Evolutionary conservation across 1,139 yeast species (phyloP), one percentile per base, ranked within the genome.

Genomic region (Blastobotrys apis): DNA sequence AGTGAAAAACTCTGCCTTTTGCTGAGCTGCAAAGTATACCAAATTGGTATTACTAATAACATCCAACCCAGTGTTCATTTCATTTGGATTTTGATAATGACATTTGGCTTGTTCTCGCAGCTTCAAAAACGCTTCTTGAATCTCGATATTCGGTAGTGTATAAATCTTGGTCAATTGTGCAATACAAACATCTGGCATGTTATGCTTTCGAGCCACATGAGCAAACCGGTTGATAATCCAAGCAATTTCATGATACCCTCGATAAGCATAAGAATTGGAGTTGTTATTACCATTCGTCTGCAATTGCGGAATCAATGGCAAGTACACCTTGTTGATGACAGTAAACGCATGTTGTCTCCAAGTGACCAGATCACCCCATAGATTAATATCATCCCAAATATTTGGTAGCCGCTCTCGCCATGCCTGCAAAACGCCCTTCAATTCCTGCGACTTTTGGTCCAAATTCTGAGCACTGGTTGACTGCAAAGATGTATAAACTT

Each of bases 311-410:
- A 90, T 84, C 57, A 94, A 75, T 26, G 98, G 98, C 75, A 90
- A 76, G 64, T 92, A 92, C 1, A 86, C 94, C 62, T 85, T 85
- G 69, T 94, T 92, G 58, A 94, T 87, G n/a, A 90, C 96, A 54
- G 86, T 90, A 74, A 94, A 94, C 0, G 96, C 97, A 65, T 92
- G 97, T 65, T 92, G 97, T 60, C 99, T 77, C 97, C 98, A 94
- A 0, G 98, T 90, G 6, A 92, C 95, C 52, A 94, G 71, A 60
- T 94, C 99, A 55, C 94, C 90, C 99, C 99, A 94, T 52, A 90
- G 77, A 62, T 87, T 90, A 56, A 94, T 90, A 62, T 94, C 98
- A 66, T 94, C 99, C 97, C 97, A 92, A 12, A 80, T 72, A 57
- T 94, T 94, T 9, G 99, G 99, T 44, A 94, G 71, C 53, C 99